These are phyloP conservation scores for Collybia nuda DNA, from an alignment of 768 basidiomycete species.

Conservation along the genomic window DNA sequence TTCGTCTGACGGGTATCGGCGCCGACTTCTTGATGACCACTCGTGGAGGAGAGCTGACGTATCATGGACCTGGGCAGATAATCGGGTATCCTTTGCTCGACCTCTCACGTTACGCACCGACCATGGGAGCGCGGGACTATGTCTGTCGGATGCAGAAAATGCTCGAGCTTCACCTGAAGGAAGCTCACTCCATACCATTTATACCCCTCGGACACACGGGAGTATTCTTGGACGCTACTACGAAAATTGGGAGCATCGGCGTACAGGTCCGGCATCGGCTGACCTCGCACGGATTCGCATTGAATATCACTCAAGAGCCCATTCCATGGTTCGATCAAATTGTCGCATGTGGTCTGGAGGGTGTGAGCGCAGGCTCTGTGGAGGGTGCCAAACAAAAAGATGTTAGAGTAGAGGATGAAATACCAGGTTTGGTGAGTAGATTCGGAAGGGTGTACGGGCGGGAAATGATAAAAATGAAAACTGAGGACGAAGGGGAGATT, in stretches of 20 bases:
- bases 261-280: slow-evolving; percentile 94
- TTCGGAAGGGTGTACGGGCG: slow-evolving; percentile 51
- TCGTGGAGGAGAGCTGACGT: slow-evolving; percentile 93
- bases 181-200: slow-evolving; percentile 57
- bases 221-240: slow-evolving; percentile 76
- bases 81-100: slow-evolving; percentile 95
- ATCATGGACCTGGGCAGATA: slow-evolving; percentile 96
- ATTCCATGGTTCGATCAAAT: slow-evolving; percentile 83
- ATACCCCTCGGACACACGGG: slow-evolving; percentile 82
- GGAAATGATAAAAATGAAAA: slow-evolving; percentile 43
- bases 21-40: slow-evolving; percentile 84
- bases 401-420: slow-evolving; percentile 48
- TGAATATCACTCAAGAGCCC: slow-evolving; percentile 87
- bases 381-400: slow-evolving; percentile 39
- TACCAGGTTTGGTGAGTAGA: slow-evolving; percentile 45
- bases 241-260: slow-evolving; percentile 94
- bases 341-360: slow-evolving; percentile 87
- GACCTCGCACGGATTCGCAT: slow-evolving; percentile 91
- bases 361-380: slow-evolving; percentile 78
- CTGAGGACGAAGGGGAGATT: slow-evolving; percentile 43
- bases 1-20: slow-evolving; percentile 70
- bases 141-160: slow-evolving; percentile 80
- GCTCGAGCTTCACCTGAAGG: slow-evolving; percentile 61
- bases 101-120: slow-evolving; percentile 74
- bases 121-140: slow-evolving; percentile 75